A percentile compares a stretch with the other conserved stretches of the same genome.
phyloP scores from a whole-genome alignment of 306 rosid genomes.

The Castanea sativa region DNA sequence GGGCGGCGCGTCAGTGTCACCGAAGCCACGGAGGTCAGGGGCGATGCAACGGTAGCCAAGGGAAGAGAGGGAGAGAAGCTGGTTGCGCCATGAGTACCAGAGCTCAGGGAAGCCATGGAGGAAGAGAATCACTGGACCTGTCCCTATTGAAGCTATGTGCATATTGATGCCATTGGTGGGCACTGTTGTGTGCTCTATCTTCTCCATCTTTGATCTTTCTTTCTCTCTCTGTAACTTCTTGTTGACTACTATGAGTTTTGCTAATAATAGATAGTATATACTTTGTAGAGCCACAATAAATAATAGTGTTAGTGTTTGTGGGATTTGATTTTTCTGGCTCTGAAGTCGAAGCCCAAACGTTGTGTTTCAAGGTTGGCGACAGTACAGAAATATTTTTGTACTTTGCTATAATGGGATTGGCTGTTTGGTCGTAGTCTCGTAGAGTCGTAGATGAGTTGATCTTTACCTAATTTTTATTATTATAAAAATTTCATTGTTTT shows the following conservation, averaged over 20 bases:
- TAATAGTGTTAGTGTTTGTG: no score
- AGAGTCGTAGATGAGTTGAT: no score
- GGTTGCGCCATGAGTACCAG: slow-evolving; percentile 81
- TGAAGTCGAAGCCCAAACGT: no score
- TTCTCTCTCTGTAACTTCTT: background rate
- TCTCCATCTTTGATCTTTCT: slow-evolving; percentile 40
- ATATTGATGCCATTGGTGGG: slow-evolving; percentile 60
- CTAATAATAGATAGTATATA: no score
- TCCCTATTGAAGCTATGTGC: slow-evolving; percentile 68
- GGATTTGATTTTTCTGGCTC: no score
- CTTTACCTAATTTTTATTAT: no score
- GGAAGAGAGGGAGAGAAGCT: slow-evolving; percentile 59
- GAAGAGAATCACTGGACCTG: slow-evolving; percentile 57
- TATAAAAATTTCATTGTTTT: no score
- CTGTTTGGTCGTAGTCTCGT: no score
- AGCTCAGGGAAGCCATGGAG: slow-evolving; percentile 77
- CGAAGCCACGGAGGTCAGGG: slow-evolving; percentile 71
- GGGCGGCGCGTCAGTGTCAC: slow-evolving; percentile 69
- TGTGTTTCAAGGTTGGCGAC: no score
- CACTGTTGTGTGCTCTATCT: slow-evolving; percentile 52
- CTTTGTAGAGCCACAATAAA: no score
- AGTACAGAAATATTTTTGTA: no score
- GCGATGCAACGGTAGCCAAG: slow-evolving; percentile 70
- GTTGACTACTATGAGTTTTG: background rate
- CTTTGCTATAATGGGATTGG: no score